Base-by-base conservation (phyloP, 148 eudicot species). In the Spergularia marina region DNA sequence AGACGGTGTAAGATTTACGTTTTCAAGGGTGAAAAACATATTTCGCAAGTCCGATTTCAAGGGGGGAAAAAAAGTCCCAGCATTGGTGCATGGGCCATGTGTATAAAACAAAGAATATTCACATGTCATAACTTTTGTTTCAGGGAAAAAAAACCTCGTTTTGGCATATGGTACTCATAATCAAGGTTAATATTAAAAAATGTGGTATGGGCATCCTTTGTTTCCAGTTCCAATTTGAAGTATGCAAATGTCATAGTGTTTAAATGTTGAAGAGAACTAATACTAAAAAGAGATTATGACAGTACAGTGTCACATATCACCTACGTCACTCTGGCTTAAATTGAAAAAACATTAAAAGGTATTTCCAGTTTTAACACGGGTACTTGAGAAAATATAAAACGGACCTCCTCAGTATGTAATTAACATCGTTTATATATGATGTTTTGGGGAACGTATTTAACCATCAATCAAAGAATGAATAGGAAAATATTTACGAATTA, bases 101-200 rank as follows among this genome's bases (percentile, higher is more conserved):
- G 74, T 65, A 81, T 72, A 74, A 77, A 81, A 81, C 83, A 81
- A 81, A 73, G 80, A 81, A 81, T 81, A 77, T 81, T 81, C 83
- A 81, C 80, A 81, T 81, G 83, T 72, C 65, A 77, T 76, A 81
- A 73, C 62, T 77, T 76, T 77, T 25, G 61, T 25, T 71, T 67
- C 57, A 74, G 68, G 80, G 54, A 63, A 36, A 68, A 71, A 79
- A 59, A 74, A 65, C 70, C 66, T 66, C 49, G 64, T 76, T 72
- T 55, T 65, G 54, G 55, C 72, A 70, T 71, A 39, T 72, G 58
- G 30, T 66, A 39, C 55, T 71, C 67, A 15, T 58, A 59, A 56
- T 34, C 79, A 72, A 57, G 57, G 68, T 25, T 53, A 65, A 53
- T 68, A 47, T 47, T 61, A 34, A 49, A 14, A 14, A 41, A 76